Base-by-base conservation (phyloP, 352 stramenopile species). In the Phytophthora foliorum region DNA sequence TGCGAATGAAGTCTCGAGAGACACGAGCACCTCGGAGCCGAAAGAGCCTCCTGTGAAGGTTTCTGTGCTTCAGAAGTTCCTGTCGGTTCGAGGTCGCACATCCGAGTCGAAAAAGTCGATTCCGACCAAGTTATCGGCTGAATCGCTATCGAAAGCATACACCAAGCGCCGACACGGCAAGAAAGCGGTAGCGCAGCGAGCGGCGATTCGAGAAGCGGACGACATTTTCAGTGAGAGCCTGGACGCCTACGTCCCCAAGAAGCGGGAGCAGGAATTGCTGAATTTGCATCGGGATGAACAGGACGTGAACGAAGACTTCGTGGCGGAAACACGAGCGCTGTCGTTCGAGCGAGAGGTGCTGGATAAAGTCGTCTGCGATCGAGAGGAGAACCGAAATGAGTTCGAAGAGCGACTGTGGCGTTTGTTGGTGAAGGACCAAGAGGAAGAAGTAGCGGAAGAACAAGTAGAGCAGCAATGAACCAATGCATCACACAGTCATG, bases 241-340 rank as follows among this genome's bases (percentile, higher is more conserved):
- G 29, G 81, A 92, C 57, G 78, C 67, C 6, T 92, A 90, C 61
- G 83, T 81, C 6, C 84, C 70, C 4, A 74, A 64, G 48, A 92
- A 89, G 45, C 60, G 45, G 11, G 7, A 57, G 13, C 61, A 64
- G 39, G 49, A 65, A 25, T 70, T 88, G 19, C 57, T 88, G 36
- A 65, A 81, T n/a, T 27, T 92, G 31, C 84, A 92, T 57, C 57
- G 65, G 29, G 74, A 92, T n/a, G 81, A 78, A 6, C 53, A 66
- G 9, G 49, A 77, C 13, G 63, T 87, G 21, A 77, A 60, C 48
- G 54, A 61, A 4, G 63, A 70, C 11, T 92, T 86, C 49, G 19
- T 77, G 22, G 64, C 65, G 19, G 59, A 68, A 38, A 85, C 74
- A n/a, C 72, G 80, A 41, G 59, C 69, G 0, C 50, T 85, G 16